Evolutionary conservation across 257 asterid genomes (phyloP), one percentile per base, ranked within the genome.

Genomic region (Echites panduratus): DNA sequence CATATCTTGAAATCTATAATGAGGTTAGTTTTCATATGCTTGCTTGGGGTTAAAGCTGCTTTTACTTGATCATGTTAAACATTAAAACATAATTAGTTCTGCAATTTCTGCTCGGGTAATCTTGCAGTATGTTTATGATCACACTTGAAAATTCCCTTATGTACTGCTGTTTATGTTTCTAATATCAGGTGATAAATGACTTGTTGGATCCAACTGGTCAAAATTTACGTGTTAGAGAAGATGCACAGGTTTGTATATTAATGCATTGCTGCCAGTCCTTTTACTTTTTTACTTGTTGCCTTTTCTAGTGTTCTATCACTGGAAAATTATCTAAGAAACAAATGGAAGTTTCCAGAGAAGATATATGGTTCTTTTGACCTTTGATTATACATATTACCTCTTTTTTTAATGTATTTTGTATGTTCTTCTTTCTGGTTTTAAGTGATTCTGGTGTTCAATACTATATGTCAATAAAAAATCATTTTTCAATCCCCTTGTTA

Each of bases 141-240:
- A 16, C 26, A 32, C 27, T 43, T 61, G n/a, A 58, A 19, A 9
- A 41, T 73, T 56, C 35, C 52, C 58, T 50, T 29, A 7, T 12
- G 43, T 57, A 20, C 9, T 43, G 24, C 22, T 66, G 52, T 70
- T 47, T 49, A 32, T 71, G 45, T 74, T 67, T 65, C 56, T 53
- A 44, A 73, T 82, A 53, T 74, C 88, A 95, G 99, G 96, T 95
- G 85, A 89, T 95, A 54, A 95, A 95, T 79, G 99, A 92, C 83
- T 85, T 95, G 86, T 91, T 95, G 85, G 97, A 95, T 82, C 99
- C 99, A 64, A 90, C 96, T 71, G 98, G 97, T 69, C 99, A 95
- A 77, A 90, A 95, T 85, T 85, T 95, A 84, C 98, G 98, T 50
- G 89, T 95, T 76, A 87, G 99, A 84, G 99, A 95, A 83, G 99